Conservation (phyloP, 2,329 filamentous ascomycete genomes). For the Clonostachys byssicola region DNA sequence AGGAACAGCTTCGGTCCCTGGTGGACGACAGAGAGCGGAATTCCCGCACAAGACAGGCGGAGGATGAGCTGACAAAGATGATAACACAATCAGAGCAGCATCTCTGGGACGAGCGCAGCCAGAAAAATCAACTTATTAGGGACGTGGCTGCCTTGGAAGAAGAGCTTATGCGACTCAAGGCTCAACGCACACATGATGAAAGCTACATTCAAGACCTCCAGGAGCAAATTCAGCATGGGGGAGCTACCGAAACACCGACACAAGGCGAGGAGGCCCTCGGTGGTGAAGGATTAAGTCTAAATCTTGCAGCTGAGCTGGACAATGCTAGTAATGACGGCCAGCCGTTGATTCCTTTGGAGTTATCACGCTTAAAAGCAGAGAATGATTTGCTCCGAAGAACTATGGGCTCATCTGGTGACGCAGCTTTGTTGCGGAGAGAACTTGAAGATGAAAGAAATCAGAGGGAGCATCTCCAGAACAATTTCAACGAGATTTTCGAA, state of each 20-base stretch:
- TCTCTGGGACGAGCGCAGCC: slow-evolving; percentile 35
- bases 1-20: slow-evolving; percentile 38
- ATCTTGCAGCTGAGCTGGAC: slow-evolving; percentile 58
- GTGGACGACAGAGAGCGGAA: slow-evolving; percentile 24
- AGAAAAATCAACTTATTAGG: slow-evolving; percentile 40
- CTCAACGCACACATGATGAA: slow-evolving; percentile 45
- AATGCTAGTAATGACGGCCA: slow-evolving; percentile 32
- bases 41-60: slow-evolving; percentile 25
- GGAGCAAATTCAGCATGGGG: slow-evolving; percentile 46
- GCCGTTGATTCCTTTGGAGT: slow-evolving; percentile 41
- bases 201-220: slow-evolving; percentile 54
- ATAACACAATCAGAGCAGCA: slow-evolving; percentile 34
- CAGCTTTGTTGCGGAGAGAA: slow-evolving; percentile 48
- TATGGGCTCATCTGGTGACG: slow-evolving; percentile 48
- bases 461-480: slow-evolving; percentile 46
- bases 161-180: slow-evolving; percentile 41
- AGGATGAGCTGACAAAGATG: slow-evolving; percentile 33
- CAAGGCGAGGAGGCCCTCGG: slow-evolving; percentile 10
- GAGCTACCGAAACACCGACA: slow-evolving; percentile 6
- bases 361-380: slow-evolving; percentile 58
- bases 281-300: slow-evolving; percentile 22
- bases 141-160: slow-evolving; percentile 38
- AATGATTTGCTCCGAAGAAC: slow-evolving; percentile 54
- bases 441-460: slow-evolving; percentile 49
- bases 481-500: slow-evolving; percentile 53